Evolutionary conservation across 768 basidiomycete species (phyloP), one percentile per base, ranked within the genome.

Genomic region (Galerina marginata): DNA sequence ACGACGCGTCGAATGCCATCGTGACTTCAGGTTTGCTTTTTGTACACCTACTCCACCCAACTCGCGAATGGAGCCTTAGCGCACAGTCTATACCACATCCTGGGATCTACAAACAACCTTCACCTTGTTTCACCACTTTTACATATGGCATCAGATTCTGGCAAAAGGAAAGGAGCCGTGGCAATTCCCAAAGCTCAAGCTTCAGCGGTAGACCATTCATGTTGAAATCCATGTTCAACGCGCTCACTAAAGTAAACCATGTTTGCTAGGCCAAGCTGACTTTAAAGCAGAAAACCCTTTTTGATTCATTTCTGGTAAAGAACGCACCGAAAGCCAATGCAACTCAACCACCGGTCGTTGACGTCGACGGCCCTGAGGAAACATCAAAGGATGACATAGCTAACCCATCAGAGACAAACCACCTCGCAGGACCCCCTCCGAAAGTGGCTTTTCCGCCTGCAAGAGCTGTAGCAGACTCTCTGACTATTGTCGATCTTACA

Each of bases 221-320:
- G 29, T 6, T 40, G 37, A 29, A 20, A 7, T 9, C 26, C 25
- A 40, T 16, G 47, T 20, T 40, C 46, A 50, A 39, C 45, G 1
- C 12, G 36, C 36, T 42, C 33, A 3, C 6, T 37, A 46, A 16
- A 26, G 20, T 29, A 3, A 39, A n/a, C 29, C 10, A 54, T 40
- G 37, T 48, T 20, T 11, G 39, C 2, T 39, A 57, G 45, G 33
- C 25, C 55, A 58, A 45, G 44, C 68, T 40, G 54, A 47, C 36
- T 60, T 33, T 73, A 49, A 72, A 65, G 64, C 80, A 83, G 71
- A 74, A 69, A 59, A 81, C 81, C 2, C 63, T 83, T 1, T 64
- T 79, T 45, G 69, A 70, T 49, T 64, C 67, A 9, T 70, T 70
- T 40, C n/a, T 59, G 15, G 36, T 48, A 11, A 64, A 58, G 52